phyloP scores from a whole-genome alignment of 352 stramenopile species.

The Globisporangium acanthophoron region DNA sequence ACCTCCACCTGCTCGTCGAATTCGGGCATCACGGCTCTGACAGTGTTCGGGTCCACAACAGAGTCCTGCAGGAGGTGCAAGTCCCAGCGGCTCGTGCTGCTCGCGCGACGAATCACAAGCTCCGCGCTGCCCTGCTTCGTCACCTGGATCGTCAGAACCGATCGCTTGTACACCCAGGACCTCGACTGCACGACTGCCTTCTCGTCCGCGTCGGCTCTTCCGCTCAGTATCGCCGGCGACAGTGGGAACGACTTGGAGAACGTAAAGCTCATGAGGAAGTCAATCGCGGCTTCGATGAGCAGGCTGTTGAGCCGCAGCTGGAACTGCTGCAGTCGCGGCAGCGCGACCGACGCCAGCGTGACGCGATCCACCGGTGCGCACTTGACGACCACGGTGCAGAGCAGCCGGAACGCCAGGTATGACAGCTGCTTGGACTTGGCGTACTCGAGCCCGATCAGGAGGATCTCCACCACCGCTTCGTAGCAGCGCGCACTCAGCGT shows the following conservation, averaged over 20 bases:
- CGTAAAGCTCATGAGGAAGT: constrained; percentile 77
- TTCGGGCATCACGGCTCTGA: not conserved
- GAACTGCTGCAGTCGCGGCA: constrained; percentile 52
- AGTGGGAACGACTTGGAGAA: constrained; percentile 41
- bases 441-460: constrained; percentile 56
- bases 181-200: constrained; percentile 13
- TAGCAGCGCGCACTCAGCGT: constrained; percentile 11
- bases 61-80: constrained; percentile 21
- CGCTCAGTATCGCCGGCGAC: constrained; percentile 28
- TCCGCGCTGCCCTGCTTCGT: constrained; percentile 18
- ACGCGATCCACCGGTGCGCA: constrained; percentile 34
- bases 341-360: constrained; percentile 32
- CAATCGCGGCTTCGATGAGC: constrained; percentile 59
- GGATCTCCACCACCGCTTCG: constrained; percentile 32
- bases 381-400: constrained; percentile 58
- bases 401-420: constrained; percentile 60
- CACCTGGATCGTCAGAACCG: constrained; percentile 48
- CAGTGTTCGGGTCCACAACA: constrained; percentile 10
- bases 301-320: constrained; percentile 29
- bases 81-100: constrained; percentile 45
- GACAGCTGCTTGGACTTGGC: constrained; percentile 47
- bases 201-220: constrained; percentile 6
- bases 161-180: constrained; percentile 49
- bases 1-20: not conserved
- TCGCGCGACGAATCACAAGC: constrained; percentile 46